phyloP scores from a whole-genome alignment of 169 alveolate species.

The Eimeria acervulina region DNA sequence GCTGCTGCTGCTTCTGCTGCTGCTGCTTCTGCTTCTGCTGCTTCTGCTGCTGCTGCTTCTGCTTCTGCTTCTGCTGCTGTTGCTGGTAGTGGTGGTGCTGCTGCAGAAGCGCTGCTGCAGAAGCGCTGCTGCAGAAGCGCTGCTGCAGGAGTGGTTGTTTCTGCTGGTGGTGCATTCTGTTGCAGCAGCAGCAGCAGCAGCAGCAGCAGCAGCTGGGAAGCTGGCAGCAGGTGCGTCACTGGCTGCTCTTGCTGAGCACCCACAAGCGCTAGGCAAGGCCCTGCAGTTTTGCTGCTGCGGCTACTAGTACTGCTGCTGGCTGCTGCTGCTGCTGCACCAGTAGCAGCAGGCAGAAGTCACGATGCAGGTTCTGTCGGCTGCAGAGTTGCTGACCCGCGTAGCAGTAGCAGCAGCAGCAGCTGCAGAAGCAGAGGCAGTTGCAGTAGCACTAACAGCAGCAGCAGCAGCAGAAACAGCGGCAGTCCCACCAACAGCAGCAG shows the following conservation, averaged over 20 bases:
- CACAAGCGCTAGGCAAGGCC: not conserved
- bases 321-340: not conserved
- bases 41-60: not conserved
- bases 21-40: too few relatives aligned
- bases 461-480: conserved; percentile 1
- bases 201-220: conserved; percentile 15
- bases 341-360: not conserved
- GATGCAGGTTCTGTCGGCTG: not conserved
- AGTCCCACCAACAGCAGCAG: not conserved
- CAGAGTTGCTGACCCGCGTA: not conserved
- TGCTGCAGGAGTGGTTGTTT: not conserved
- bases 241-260: not conserved
- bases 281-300: conserved; percentile 14
- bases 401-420: not conserved
- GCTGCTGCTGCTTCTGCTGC: too few relatives aligned
- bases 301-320: not conserved
- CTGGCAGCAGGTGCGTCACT: not conserved
- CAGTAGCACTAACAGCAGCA: not conserved
- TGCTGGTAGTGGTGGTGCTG: not conserved
- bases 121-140: not conserved
- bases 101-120: not conserved
- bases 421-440: not conserved
- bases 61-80: conserved; percentile 4
- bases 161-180: not conserved
- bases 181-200: conserved; percentile 43